These are phyloP conservation scores for Scheffersomyces coipomensis DNA, from an alignment of 805 yeast genomes.

Conservation along the genomic window DNA sequence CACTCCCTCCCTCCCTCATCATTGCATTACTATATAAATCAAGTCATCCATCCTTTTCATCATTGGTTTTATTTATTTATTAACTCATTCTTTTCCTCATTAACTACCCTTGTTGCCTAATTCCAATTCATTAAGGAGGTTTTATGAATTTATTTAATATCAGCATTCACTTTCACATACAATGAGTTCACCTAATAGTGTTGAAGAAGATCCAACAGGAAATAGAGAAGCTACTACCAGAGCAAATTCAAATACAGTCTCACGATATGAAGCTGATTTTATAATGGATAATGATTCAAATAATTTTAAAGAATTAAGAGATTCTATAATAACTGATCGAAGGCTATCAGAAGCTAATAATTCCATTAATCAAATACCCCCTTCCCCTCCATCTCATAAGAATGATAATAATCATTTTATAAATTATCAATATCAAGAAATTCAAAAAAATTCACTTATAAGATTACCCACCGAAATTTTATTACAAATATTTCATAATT, in stretches of 20 bases:
- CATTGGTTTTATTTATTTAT: too few species aligned
- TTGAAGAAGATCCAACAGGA: constrained; percentile 9
- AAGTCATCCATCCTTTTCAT: too few species aligned
- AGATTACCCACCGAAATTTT: constrained; percentile 60
- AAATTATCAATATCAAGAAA: constrained; percentile 5
- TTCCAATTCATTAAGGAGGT: too few species aligned
- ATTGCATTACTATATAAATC: too few species aligned
- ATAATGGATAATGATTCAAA: constrained; percentile 31
- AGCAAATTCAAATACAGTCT: constrained; percentile 1
- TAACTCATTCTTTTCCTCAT: too few species aligned
- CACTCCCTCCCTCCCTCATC: too few species aligned
- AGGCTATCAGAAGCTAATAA: constrained; percentile 16
- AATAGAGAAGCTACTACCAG: background rate
- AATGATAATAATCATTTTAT: background rate
- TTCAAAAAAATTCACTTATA: constrained; percentile 33
- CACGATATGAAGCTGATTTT: constrained; percentile 16
- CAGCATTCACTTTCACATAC: too few species aligned
- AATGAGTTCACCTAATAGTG: constrained; percentile 21
- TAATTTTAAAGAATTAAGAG: constrained; percentile 34
- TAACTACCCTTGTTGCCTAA: too few species aligned
- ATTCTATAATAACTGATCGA: constrained; percentile 28
- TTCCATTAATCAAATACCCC: constrained; percentile 13
- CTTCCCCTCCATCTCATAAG: constrained; percentile 1
- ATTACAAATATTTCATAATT: constrained; percentile 62
- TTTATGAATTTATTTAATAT: background rate